Conservation (phyloP, 768 basidiomycete species). For the Serpula lacrymans region DNA sequence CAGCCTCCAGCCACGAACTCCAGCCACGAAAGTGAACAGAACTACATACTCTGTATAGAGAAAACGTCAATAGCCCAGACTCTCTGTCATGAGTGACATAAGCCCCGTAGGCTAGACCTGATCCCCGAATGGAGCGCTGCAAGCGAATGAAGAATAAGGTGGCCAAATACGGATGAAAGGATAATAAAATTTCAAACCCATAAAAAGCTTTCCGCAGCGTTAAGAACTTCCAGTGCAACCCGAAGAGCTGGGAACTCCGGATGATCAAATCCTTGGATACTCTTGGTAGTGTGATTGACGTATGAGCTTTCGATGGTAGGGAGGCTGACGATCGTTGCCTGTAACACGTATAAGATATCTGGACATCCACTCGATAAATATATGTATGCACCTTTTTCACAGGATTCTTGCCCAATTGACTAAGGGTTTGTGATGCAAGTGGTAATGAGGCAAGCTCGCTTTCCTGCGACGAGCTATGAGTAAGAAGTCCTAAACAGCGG, state of each 20-base stretch:
- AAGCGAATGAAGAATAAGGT: conserved; percentile 9
- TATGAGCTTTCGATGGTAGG: conserved; percentile 95
- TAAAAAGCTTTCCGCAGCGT: conserved; percentile 91
- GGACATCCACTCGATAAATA: not conserved
- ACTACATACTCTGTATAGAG: conserved; percentile 67
- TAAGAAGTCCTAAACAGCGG: conserved; percentile 1
- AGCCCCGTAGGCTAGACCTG: conserved; percentile 94
- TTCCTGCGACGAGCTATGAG: conserved; percentile 31
- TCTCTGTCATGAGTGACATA: conserved; percentile 72
- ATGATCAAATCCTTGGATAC: conserved; percentile 76
- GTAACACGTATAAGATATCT: conserved; percentile 5
- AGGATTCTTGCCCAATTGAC: conserved; percentile 69
- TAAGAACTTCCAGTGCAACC: conserved; percentile 83
- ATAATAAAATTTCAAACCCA: conserved; percentile 55
- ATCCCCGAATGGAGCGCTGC: conserved; percentile 86
- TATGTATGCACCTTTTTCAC: conserved; percentile 53
- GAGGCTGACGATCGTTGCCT: conserved; percentile 86
- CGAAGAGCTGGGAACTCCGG: conserved; percentile 82
- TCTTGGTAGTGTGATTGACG: conserved; percentile 72
- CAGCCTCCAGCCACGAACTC: conserved; percentile 5
- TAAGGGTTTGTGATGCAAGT: conserved; percentile 65
- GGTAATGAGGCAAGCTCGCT: conserved; percentile 64
- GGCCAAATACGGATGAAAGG: not conserved
- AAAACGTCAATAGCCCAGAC: conserved; percentile 71
- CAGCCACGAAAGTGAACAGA: not conserved